phyloP scores from a whole-genome alignment of 129 eudicot genomes.

The Lonicera japonica region DNA sequence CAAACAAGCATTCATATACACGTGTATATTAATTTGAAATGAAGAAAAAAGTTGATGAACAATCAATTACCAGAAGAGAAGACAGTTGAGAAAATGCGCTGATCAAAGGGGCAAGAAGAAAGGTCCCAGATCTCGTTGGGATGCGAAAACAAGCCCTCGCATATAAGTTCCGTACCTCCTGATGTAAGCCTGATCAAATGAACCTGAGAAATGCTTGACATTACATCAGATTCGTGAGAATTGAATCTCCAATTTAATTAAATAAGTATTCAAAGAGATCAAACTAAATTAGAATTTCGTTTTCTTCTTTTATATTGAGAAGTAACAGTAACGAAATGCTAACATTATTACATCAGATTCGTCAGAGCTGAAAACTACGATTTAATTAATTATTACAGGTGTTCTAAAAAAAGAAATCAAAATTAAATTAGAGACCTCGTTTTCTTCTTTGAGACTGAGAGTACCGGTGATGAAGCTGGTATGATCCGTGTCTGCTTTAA shows the following conservation, averaged over 20 bases:
- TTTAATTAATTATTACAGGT: background rate
- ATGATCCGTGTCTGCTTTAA: constrained; percentile 97
- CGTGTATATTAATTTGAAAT: too few species aligned
- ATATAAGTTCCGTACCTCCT: constrained; percentile 71
- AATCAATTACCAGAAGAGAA: constrained; percentile 63
- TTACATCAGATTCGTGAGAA: background rate
- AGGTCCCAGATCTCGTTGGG: constrained; percentile 99
- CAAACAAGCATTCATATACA: too few species aligned
- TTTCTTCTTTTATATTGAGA: constrained; percentile 96
- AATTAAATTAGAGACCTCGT: constrained; percentile 59
- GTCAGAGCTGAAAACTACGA: background rate
- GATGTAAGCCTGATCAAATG: constrained; percentile 84
- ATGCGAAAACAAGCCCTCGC: constrained; percentile 94
- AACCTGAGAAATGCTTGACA: constrained; percentile 37
- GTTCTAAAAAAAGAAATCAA: constrained; percentile 11
- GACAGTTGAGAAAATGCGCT: constrained; percentile 84
- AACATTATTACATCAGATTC: background rate
- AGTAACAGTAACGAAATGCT: too few species aligned
- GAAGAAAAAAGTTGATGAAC: background rate
- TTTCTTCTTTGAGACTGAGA: constrained; percentile 90
- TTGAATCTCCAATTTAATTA: too few species aligned
- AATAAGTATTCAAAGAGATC: constrained; percentile 4
- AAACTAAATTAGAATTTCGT: constrained; percentile 59
- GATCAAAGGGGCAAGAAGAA: constrained; percentile 94
- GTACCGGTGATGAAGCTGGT: constrained; percentile 94